Percentiles rank a stretch among this genome's conserved stretches.
These are phyloP conservation scores for Wallacemonas sp. DNA, from an alignment of 208 protist genomes.

Conservation along the genomic window DNA sequence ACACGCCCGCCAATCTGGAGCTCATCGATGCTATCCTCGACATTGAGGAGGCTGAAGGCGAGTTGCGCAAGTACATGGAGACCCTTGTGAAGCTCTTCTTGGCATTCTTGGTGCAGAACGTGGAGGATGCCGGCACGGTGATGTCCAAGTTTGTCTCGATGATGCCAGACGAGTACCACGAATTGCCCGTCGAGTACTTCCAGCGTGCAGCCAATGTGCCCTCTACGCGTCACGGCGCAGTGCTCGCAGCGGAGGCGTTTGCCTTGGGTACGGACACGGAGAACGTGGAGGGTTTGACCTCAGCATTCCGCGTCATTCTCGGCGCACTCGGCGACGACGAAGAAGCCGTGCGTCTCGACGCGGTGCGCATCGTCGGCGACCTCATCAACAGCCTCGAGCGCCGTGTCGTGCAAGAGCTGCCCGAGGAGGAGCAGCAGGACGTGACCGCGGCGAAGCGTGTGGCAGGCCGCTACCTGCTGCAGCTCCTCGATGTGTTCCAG, in stretches of 20 bases:
- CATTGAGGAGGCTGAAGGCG: constrained; percentile 77
- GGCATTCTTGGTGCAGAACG: constrained; percentile 56
- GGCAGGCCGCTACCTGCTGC: constrained; percentile 77
- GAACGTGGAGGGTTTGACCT: constrained; percentile 63
- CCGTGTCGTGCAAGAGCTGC: constrained; percentile 49
- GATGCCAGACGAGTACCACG: constrained; percentile 45
- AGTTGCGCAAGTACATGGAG: constrained; percentile 63
- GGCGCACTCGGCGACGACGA: constrained; percentile 68
- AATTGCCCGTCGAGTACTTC: constrained; percentile 62
- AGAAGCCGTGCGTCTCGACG: constrained; percentile 38
- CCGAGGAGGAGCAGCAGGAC: constrained; percentile 76
- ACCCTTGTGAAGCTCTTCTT: constrained; percentile 62
- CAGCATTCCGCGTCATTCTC: constrained; percentile 71
- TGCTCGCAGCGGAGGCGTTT: constrained; percentile 73
- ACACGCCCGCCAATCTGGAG: constrained; percentile 67
- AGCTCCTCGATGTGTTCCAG: constrained; percentile 79
- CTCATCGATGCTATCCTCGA: constrained; percentile 80
- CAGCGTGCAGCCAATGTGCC: constrained; percentile 63
- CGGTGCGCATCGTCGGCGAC: constrained; percentile 56
- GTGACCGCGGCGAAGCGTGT: constrained; percentile 79
- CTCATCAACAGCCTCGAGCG: constrained; percentile 74
- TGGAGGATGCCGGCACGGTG: constrained; percentile 57
- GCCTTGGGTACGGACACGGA: constrained; percentile 62
- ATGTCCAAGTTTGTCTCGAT: constrained; percentile 68
- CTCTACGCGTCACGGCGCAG: constrained; percentile 56